Percentiles rank a stretch among this genome's conserved stretches.
phyloP scores from a whole-genome alignment of 768 basidiomycete genomes.

The Boletus pseudo-olivaceus region DNA sequence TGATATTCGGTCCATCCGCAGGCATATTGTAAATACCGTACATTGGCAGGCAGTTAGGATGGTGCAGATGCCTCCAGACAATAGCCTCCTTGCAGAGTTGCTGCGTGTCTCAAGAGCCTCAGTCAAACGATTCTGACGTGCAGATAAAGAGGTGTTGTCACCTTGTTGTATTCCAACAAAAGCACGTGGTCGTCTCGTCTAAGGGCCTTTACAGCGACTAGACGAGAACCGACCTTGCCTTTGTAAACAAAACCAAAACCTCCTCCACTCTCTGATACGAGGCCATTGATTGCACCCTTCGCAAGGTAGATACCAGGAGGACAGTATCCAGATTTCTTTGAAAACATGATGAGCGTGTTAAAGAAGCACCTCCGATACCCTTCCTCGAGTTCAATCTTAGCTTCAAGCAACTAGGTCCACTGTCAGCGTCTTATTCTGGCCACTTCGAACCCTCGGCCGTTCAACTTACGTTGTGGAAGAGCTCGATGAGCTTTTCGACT shows the following conservation, averaged over 20 bases:
- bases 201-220: slow-evolving; percentile 30
- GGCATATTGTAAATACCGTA: slow-evolving; percentile 29
- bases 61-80: slow-evolving; percentile 33
- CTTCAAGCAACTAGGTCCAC: slow-evolving; percentile 20
- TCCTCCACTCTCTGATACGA: slow-evolving; percentile 6
- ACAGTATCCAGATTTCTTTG: slow-evolving; percentile 18
- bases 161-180: slow-evolving; percentile 15
- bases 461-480: slow-evolving; percentile 25
- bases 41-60: slow-evolving; percentile 36
- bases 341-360: slow-evolving; percentile 17
- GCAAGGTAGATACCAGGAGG: slow-evolving; percentile 16
- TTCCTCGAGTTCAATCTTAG: slow-evolving; percentile 12
- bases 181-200: not conserved
- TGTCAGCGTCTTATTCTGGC: slow-evolving; percentile 2
- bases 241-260: slow-evolving; percentile 22
- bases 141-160: slow-evolving; percentile 1
- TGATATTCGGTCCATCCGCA: slow-evolving; percentile 13
- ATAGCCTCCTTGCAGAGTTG: slow-evolving; percentile 31
- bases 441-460: not conserved
- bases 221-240: slow-evolving; percentile 16
- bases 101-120: slow-evolving; percentile 6
- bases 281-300: slow-evolving; percentile 4
- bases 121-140: not conserved
- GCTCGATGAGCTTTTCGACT: slow-evolving; percentile 15
- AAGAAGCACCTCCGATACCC: slow-evolving; percentile 16